Percentiles rank a stretch among this genome's conserved stretches.
Evolutionary conservation across 2,329 filamentous ascomycete species (phyloP).

Genomic region (Alternaria gansuensis): DNA sequence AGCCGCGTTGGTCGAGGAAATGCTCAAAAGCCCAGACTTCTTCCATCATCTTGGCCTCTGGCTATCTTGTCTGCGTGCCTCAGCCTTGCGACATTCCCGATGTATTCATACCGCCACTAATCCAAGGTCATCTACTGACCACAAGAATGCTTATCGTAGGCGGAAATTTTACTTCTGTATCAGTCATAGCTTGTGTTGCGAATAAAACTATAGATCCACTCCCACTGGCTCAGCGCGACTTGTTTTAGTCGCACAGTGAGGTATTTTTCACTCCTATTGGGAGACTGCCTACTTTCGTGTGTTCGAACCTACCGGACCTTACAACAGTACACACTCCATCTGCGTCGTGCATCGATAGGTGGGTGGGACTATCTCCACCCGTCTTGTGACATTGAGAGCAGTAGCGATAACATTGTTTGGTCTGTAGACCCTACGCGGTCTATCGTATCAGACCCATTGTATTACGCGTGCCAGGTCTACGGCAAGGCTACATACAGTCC

Average conservation of each 20-base stretch:
- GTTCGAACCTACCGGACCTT: neutral
- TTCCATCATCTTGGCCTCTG: too few species aligned
- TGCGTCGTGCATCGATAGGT: neutral
- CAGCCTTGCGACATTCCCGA: too few species aligned
- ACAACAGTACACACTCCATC: neutral
- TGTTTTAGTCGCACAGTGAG: neutral
- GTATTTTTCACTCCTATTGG: neutral
- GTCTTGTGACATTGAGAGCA: neutral
- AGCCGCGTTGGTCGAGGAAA: too few species aligned
- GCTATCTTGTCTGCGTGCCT: too few species aligned
- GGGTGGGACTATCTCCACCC: neutral
- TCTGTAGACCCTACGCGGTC: neutral
- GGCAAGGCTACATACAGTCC: neutral
- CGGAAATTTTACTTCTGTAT: too few species aligned
- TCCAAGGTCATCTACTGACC: too few species aligned
- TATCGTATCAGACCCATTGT: neutral
- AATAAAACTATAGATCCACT: too few species aligned
- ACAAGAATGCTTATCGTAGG: too few species aligned
- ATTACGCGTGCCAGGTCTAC: neutral
- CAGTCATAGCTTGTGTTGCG: too few species aligned
- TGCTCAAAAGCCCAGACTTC: too few species aligned
- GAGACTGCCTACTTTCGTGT: fast-evolving
- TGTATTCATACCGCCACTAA: too few species aligned
- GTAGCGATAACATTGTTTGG: neutral
- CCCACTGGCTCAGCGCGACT: neutral